Base-by-base conservation (phyloP, 768 basidiomycete species). In the Boletus barrowsii region DNA sequence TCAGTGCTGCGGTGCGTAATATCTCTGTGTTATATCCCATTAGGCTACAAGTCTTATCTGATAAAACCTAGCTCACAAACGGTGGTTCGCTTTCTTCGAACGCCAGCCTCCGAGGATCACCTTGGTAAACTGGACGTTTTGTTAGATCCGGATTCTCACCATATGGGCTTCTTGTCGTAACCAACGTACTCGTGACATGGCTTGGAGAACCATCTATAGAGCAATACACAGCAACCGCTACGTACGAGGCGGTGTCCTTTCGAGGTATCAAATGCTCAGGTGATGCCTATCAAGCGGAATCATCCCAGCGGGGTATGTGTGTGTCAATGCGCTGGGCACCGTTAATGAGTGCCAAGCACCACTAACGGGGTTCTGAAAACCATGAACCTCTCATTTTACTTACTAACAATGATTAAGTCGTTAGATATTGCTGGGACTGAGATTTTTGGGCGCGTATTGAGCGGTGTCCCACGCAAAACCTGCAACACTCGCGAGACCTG, bases 71-170 rank as follows among this genome's bases (percentile, higher is more conserved):
- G 70, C 68, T 71, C 17, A 57, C 66, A 6, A 73, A 58, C n/a
- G 70, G 70, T 22, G 70, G 66, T 40, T 65, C 60, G 17, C 55
- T 72, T 22, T 60, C 68, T 36, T 58, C 60, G 53, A 53, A 43
- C 9, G 41, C 59, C 11, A 54, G 61, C 33, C 62, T 71, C 40
- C 70, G 70, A 53, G 68, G 72, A 58, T 67, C 70, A 5, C 69
- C 71, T 42, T 71, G 69, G 69, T 71, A 66, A 49, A 58, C 17
- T 29, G 49, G 54, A 40, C 24, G 26, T 44, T 33, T 51, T 30
- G 35, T 39, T 50, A 33, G 40, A 26, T 30, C 44, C 18, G 42
- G 30, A 20, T 33, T 44, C 39, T 47, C 10, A 41, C 44, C 45
- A 40, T 49, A 44, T 47, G 42, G 11, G 32, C 22, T 47, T 51